Conservation (phyloP, 169 alveolate species). For the Plasmodium inui region DNA sequence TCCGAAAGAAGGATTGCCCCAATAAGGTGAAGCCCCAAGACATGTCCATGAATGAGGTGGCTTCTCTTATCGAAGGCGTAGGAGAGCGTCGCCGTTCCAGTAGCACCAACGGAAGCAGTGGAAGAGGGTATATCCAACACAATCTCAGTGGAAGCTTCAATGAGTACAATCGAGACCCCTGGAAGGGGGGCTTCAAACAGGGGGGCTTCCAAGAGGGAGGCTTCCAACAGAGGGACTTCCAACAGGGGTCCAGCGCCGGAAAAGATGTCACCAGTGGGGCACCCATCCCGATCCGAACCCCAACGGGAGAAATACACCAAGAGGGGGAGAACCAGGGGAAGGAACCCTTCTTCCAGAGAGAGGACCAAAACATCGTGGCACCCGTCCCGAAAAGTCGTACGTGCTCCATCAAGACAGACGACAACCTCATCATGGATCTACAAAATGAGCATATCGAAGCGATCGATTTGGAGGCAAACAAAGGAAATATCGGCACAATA, state of each 20-base stretch:
- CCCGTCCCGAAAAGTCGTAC: not conserved
- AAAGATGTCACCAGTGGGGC: not conserved
- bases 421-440: not conserved
- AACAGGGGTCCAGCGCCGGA: too few relatives aligned
- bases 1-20: not conserved
- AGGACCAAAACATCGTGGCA: not conserved
- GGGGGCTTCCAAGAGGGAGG: too few relatives aligned
- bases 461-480: not conserved
- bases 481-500: not conserved
- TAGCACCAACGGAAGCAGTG: not conserved
- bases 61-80: not conserved
- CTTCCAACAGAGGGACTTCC: not conserved
- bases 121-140: not conserved
- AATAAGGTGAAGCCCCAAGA: not conserved
- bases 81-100: not conserved
- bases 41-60: not conserved
- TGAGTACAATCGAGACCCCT: not conserved
- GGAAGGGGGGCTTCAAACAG: too few relatives aligned
- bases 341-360: not conserved
- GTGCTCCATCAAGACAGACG: conserved; percentile 13
- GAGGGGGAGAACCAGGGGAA: not conserved
- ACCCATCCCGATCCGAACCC: not conserved
- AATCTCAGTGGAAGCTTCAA: not conserved
- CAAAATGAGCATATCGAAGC: not conserved
- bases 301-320: not conserved